Percentiles rank a stretch among this genome's conserved stretches.
Conservation (phyloP, 2,329 filamentous ascomycete species). For the Sclerotinia borealis region DNA sequence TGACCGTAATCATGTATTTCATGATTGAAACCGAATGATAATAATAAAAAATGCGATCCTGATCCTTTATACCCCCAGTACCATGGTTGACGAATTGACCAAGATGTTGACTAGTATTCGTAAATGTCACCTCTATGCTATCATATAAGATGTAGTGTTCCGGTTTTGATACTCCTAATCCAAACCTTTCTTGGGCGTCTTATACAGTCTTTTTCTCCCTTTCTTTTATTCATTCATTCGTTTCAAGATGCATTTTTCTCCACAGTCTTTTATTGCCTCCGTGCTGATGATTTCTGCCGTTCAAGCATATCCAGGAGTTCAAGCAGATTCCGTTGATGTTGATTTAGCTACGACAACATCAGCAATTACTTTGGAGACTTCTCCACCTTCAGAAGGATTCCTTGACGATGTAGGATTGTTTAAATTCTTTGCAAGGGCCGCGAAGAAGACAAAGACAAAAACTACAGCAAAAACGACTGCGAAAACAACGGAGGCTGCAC, state of each 20-base stretch:
- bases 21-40: neutral
- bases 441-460: neutral
- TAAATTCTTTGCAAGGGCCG: conserved; percentile 6
- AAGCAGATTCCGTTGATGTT: neutral
- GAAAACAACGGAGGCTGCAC: neutral
- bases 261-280: neutral
- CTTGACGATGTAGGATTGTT: neutral
- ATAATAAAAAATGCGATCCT: conserved; percentile 1
- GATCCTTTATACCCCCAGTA: neutral
- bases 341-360: neutral
- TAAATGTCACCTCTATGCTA: neutral
- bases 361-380: neutral
- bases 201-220: neutral
- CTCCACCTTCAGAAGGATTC: neutral
- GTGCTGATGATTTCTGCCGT: conserved; percentile 1
- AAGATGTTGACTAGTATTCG: neutral
- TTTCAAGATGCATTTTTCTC: conserved; percentile 4
- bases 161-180: neutral
- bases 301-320: neutral
- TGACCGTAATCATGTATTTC: neutral
- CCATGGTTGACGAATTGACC: neutral
- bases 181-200: neutral
- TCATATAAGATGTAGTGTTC: neutral
- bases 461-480: neutral
- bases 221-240: neutral